Evolutionary conservation across 306 rosid genomes (phyloP).

Genomic region (Carpinus fangiana): DNA sequence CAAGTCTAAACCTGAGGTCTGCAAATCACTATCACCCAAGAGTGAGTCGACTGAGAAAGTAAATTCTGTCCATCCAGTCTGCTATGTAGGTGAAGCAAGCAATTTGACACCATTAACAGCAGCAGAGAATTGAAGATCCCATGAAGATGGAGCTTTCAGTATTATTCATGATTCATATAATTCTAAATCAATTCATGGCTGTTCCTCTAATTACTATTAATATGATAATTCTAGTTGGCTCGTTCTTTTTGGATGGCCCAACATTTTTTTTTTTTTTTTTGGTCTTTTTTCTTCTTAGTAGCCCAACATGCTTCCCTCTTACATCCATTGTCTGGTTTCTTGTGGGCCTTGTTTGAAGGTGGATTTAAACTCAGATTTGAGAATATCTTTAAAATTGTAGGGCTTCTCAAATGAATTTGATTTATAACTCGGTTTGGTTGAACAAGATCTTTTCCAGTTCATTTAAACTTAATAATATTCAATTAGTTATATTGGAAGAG

Average conservation of each 20-base stretch:
- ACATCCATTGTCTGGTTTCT: no score
- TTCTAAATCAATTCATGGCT: not conserved
- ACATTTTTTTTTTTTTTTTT: not conserved
- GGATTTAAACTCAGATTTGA: no score
- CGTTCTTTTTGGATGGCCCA: not conserved
- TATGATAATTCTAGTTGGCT: not conserved
- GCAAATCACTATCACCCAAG: conserved; percentile 40
- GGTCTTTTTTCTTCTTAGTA: not conserved
- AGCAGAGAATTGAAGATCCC: conserved; percentile 10
- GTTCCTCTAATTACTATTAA: not conserved
- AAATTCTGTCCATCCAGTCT: conserved; percentile 39
- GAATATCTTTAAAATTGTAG: no score
- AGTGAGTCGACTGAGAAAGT: conserved; percentile 21
- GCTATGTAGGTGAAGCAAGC: conserved; percentile 30
- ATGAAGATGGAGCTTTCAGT: conserved; percentile 18
- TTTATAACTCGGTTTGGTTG: no score
- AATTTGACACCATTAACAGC: conserved; percentile 32
- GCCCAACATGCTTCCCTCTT: no score
- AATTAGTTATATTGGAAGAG: no score
- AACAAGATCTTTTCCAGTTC: no score
- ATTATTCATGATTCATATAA: not conserved
- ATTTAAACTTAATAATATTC: no score
- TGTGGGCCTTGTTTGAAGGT: no score
- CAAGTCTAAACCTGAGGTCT: conserved; percentile 45
- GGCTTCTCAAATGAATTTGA: no score